These are phyloP conservation scores for Aurinia saxatilis DNA, from an alignment of 345 rosid species.

Conservation along the genomic window DNA sequence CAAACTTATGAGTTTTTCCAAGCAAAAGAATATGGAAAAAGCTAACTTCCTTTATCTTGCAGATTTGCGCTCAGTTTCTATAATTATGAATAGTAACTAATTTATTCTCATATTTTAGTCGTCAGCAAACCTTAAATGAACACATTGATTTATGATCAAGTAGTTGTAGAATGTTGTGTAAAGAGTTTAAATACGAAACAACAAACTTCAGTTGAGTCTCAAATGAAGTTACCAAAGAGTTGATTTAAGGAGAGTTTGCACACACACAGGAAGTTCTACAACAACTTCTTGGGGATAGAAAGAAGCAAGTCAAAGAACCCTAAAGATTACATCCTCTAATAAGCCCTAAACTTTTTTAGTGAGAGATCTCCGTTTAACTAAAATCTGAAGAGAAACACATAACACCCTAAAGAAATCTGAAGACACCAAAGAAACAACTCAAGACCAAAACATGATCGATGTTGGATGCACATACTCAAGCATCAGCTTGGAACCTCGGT, in stretches of 20 bases:
- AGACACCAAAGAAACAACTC: not conserved
- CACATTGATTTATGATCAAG: not conserved
- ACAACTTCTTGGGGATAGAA: conserved; percentile 4
- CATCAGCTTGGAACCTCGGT: conserved; percentile 45
- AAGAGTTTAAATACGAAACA: not conserved
- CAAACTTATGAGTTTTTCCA: no score
- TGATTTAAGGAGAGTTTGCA: conserved; percentile 2
- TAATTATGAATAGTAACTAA: no score
- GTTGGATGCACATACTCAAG: not conserved
- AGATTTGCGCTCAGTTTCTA: no score
- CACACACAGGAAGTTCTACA: conserved; percentile 7
- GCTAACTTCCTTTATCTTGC: no score
- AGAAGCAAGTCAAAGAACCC: conserved; percentile 14
- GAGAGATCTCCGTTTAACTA: conserved; percentile 14
- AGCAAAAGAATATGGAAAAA: no score
- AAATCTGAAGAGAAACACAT: not conserved
- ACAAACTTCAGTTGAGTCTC: not conserved
- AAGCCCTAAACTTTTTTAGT: conserved; percentile 19
- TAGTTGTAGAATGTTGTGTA: not conserved
- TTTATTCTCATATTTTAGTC: no score
- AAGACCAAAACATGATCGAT: not conserved
- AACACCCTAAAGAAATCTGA: conserved; percentile 13
- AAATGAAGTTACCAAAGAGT: not conserved
- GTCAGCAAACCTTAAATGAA: no score
- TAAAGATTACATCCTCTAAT: conserved; percentile 14